phyloP scores from a whole-genome alignment of 2,329 filamentous ascomycete species.

The Truncatella angustata region DNA sequence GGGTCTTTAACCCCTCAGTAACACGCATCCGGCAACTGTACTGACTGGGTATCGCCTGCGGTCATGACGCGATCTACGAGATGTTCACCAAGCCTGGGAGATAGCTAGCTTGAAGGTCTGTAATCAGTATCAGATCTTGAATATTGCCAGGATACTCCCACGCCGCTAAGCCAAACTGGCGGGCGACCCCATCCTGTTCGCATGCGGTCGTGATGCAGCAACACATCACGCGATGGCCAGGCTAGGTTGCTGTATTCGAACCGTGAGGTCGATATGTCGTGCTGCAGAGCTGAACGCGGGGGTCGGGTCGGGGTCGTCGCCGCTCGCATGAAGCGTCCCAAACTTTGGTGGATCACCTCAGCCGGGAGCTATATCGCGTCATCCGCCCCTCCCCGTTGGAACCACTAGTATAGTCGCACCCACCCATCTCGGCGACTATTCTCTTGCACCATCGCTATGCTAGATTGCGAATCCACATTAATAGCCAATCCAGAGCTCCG shows the following conservation, averaged over 20 bases:
- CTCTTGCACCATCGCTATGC: conserved; percentile 4
- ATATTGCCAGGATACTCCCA: neutral
- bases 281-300: neutral
- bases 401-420: neutral
- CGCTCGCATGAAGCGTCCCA: too few species aligned
- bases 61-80: neutral
- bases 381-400: neutral
- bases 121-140: neutral
- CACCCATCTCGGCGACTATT: neutral
- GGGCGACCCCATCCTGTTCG: neutral
- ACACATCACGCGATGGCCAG: neutral
- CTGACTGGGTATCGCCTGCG: neutral
- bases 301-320: neutral
- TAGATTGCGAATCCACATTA: neutral
- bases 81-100: neutral
- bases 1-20: neutral
- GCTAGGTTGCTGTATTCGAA: too few species aligned
- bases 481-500: conserved; percentile 5
- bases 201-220: neutral
- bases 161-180: neutral
- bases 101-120: neutral
- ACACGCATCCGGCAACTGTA: neutral
- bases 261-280: neutral
- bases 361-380: conserved; percentile 7
- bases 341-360: conserved; percentile 8